A percentile compares a stretch with the other conserved stretches of the same genome.
Conservation (phyloP, 768 basidiomycete genomes). For the Leccinum incarnatum region DNA sequence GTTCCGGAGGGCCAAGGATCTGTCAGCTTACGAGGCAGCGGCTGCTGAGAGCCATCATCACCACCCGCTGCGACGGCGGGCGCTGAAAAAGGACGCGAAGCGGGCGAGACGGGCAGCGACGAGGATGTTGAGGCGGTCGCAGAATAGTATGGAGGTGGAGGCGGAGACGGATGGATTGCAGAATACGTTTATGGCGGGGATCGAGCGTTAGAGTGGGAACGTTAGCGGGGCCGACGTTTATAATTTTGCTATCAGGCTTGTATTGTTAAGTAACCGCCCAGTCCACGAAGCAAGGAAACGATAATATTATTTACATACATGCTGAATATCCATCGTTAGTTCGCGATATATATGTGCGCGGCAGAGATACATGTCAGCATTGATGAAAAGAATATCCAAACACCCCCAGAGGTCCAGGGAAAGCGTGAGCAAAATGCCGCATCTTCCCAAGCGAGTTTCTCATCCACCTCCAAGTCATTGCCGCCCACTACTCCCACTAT, state of each 20-base stretch:
- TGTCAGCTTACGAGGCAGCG: conserved; percentile 51
- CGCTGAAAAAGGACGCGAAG: conserved; percentile 65
- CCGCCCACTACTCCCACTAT: not conserved
- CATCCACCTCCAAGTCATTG: not conserved
- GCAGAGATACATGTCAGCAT: not conserved
- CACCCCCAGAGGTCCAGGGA: not conserved
- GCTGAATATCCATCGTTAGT: not conserved
- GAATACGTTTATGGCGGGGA: conserved; percentile 24
- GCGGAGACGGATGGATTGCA: conserved; percentile 14
- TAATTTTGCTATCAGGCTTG: not conserved
- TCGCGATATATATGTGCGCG: not conserved
- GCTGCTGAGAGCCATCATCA: conserved; percentile 42
- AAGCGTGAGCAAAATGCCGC: not conserved
- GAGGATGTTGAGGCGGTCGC: conserved; percentile 12
- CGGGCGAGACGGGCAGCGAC: conserved; percentile 52
- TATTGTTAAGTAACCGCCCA: too few relatives aligned
- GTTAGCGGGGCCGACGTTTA: too few relatives aligned
- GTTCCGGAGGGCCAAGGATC: conserved; percentile 52
- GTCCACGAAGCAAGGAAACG: not conserved
- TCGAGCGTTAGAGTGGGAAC: conserved; percentile 15
- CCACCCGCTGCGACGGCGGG: conserved; percentile 54
- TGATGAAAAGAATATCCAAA: not conserved
- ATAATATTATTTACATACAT: not conserved
- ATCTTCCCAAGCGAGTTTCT: not conserved
- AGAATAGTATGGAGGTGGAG: conserved; percentile 32